Conservation (phyloP, 257 asterid species). For the Gentiana macrophylla region DNA sequence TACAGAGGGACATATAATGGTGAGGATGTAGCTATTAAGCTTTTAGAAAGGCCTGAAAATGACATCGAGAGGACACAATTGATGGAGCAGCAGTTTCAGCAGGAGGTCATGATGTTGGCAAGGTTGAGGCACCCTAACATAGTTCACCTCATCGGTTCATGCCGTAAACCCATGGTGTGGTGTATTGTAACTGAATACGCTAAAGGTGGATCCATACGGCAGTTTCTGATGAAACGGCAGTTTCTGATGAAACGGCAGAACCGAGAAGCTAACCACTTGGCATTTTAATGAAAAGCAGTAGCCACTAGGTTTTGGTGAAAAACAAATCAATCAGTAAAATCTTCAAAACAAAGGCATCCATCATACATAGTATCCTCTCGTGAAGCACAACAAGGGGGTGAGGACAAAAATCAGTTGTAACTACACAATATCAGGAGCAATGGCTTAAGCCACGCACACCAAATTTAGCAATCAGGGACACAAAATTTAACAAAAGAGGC, state of each 20-base stretch:
- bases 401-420: too few species aligned
- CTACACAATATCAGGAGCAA: not conserved
- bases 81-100: conserved; percentile 97
- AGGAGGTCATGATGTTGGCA: conserved; percentile 97
- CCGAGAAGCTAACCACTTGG: too few species aligned
- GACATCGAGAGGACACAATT: conserved; percentile 69
- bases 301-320: too few species aligned
- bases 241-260: too few species aligned
- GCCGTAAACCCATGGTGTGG: conserved; percentile 99
- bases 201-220: conserved; percentile 95
- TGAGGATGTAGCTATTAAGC: conserved; percentile 93
- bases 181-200: conserved; percentile 97
- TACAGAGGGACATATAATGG: conserved; percentile 86
- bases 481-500: conserved; percentile 5
- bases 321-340: too few species aligned
- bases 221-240: conserved; percentile 70
- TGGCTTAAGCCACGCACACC: too few species aligned
- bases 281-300: too few species aligned
- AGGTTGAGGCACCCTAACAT: conserved; percentile 83
- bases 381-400: too few species aligned
- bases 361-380: too few species aligned
- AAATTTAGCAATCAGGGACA: too few species aligned
- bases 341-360: too few species aligned
- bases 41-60: conserved; percentile 84
- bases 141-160: conserved; percentile 87